These are phyloP conservation scores for Castanopsis chinensis DNA, from an alignment of 306 rosid species.

Conservation along the genomic window DNA sequence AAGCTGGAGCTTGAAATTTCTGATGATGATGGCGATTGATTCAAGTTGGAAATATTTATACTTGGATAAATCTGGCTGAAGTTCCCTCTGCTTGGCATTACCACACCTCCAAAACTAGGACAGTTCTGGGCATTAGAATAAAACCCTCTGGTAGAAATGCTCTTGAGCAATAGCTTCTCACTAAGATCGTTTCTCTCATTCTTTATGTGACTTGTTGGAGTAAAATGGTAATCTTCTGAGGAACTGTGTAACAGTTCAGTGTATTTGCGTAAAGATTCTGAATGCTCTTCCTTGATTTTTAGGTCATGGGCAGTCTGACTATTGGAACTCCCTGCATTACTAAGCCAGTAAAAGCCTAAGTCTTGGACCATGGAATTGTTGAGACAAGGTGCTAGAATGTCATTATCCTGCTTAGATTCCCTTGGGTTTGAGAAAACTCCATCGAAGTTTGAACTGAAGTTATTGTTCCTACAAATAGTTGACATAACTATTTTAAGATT, in stretches of 20 bases:
- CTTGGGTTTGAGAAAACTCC: slow-evolving; percentile 31
- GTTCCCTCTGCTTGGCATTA: slow-evolving; percentile 34
- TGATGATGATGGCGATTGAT: slow-evolving; percentile 27
- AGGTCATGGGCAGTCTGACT: slow-evolving; percentile 22
- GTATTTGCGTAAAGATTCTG: slow-evolving; percentile 53
- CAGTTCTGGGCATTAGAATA: slow-evolving; percentile 13
- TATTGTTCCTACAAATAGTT: slow-evolving; percentile 26
- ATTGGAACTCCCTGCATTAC: slow-evolving; percentile 23
- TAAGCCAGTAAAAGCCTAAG: slow-evolving; percentile 42
- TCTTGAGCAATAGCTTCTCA: slow-evolving; percentile 59
- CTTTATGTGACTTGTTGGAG: slow-evolving; percentile 23
- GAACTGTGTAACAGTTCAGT: slow-evolving; percentile 48
- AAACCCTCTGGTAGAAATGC: slow-evolving; percentile 30
- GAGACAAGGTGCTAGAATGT: slow-evolving; percentile 8
- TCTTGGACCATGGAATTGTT: slow-evolving; percentile 41
- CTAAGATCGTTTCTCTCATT: slow-evolving; percentile 37
- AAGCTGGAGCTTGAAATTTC: slow-evolving; percentile 29
- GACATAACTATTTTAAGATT: not conserved
- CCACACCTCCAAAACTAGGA: slow-evolving; percentile 4
- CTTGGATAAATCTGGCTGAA: slow-evolving; percentile 78
- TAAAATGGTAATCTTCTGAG: slow-evolving; percentile 26
- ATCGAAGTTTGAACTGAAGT: slow-evolving; percentile 14
- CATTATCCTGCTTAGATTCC: slow-evolving; percentile 15
- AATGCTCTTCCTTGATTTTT: slow-evolving; percentile 47
- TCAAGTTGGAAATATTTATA: slow-evolving; percentile 59